Evolutionary conservation across 176 grass and related monocot genomes (phyloP), one percentile per base, ranked within the genome.

Genomic region (Leersia perrieri): DNA sequence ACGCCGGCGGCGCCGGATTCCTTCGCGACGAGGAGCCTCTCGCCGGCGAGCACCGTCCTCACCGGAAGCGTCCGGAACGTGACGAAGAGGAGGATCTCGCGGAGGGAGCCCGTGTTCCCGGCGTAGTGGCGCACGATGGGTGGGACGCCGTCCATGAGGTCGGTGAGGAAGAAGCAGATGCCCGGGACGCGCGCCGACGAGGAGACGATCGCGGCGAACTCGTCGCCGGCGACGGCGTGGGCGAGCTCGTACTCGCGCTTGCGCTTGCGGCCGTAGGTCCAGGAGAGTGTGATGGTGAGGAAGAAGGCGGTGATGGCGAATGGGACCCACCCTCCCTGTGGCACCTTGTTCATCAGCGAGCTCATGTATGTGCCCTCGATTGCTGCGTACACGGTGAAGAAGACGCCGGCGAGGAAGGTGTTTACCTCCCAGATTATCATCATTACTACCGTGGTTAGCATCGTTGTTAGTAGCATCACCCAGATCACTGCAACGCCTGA

Each of bases 401-500:
- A 93, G 0, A 68, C 5, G 0, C 15, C 68, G 30, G 51, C 74
- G 1, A 75, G 3, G 7, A 1, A 16, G 2, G 60, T 2, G 31
- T 72, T 26, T 22, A 61, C 44, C 15, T 85, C 38, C 91, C 91
- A 94, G 33, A 94, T 83, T 3, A 88, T 69, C 3, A 80, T 32
- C 91, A 94, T 94, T 18, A 93, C 88, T 9, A 88, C 63, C 1
- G 83, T 16, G 39, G 88, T 88, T 16, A 93, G 77, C 20, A 40
- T 38, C 0, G 91, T 84, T 5, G 88, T 93, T 66, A 93, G 87
- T 0, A 93, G 78, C 91, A 93, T 90, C 11, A 93, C 91, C 41
- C 84, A 90, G 34, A 93, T 93, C 33, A 90, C 91, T 0, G 88
- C 88, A 3, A 90, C 88, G 0, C 87, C 89, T 91, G 79, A 47